Evolutionary conservation across 2,329 filamentous ascomycete genomes (phyloP).

Genomic region (Calonectria montana): DNA sequence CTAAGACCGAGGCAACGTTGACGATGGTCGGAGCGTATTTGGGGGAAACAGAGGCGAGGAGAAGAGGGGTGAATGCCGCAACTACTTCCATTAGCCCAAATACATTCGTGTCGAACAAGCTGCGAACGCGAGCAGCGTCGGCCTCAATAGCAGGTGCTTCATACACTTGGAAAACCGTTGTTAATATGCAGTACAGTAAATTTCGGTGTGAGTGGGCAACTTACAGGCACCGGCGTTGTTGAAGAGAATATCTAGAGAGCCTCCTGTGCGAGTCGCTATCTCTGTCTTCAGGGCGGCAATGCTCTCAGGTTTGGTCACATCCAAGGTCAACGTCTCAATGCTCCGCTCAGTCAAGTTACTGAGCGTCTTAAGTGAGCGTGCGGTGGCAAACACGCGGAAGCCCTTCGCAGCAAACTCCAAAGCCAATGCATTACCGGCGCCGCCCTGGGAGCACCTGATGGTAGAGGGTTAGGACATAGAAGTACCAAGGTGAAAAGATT

Average conservation of each 20-base stretch:
- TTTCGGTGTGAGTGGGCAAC: neutral
- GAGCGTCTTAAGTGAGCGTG: too few relatives aligned
- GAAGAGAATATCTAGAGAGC: conserved; percentile 21
- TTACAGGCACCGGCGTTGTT: conserved; percentile 21
- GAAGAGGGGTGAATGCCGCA: conserved; percentile 20
- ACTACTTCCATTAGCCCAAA: conserved; percentile 26
- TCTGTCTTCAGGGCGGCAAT: conserved; percentile 17
- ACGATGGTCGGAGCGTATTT: conserved; percentile 17
- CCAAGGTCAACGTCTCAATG: too few relatives aligned
- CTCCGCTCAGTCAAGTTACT: too few relatives aligned
- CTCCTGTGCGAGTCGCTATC: conserved; percentile 13
- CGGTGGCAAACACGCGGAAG: too few relatives aligned
- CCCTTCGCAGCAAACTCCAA: too few relatives aligned
- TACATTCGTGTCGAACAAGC: conserved; percentile 26
- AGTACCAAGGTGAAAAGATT: too few relatives aligned
- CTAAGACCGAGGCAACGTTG: conserved; percentile 20
- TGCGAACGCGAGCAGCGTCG: conserved; percentile 12
- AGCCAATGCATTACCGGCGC: too few relatives aligned
- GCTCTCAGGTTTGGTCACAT: too few relatives aligned
- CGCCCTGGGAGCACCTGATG: too few relatives aligned
- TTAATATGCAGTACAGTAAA: neutral
- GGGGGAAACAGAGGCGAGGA: conserved; percentile 11
- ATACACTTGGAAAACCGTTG: conserved; percentile 15
- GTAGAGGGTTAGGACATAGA: too few relatives aligned
- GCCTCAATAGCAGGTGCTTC: conserved; percentile 22